Conservation (phyloP, 2,329 filamentous ascomycete genomes). For the Chrysosporium keratinophilum region DNA sequence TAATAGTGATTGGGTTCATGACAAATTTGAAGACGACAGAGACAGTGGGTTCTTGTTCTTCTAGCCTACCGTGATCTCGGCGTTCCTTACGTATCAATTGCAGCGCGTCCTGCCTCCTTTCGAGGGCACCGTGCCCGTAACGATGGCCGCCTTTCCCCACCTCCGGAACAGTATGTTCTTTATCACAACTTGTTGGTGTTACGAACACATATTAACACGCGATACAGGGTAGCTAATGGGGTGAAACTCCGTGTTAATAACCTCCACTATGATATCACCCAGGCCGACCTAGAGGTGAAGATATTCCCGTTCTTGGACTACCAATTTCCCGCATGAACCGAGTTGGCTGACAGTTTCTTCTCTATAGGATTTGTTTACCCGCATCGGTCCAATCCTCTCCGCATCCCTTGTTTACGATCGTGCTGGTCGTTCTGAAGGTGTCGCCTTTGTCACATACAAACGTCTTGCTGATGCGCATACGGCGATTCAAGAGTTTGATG, state of each 20-base stretch:
- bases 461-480: slow-evolving; percentile 57
- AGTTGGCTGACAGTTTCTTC: background rate
- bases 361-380: slow-evolving; percentile 62
- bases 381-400: slow-evolving; percentile 61
- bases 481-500: slow-evolving; percentile 72
- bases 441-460: slow-evolving; percentile 74
- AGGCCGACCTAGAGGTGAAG: slow-evolving; percentile 67
- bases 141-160: slow-evolving; percentile 7
- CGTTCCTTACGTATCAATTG: slow-evolving; percentile 12
- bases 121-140: slow-evolving; percentile 7
- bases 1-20: slow-evolving; percentile 81
- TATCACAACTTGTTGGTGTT: background rate
- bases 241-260: slow-evolving; percentile 77
- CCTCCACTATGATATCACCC: slow-evolving; percentile 81
- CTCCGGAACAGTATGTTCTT: slow-evolving; percentile 27
- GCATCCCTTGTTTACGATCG: slow-evolving; percentile 73
- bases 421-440: slow-evolving; percentile 75
- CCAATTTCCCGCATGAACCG: background rate
- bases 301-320: background rate
- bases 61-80: slow-evolving; percentile 11
- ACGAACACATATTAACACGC: background rate
- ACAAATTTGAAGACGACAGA: slow-evolving; percentile 70
- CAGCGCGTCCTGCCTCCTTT: slow-evolving; percentile 9
- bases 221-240: slow-evolving; percentile 34
- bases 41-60: slow-evolving; percentile 32